Conservation (phyloP, 2,329 filamentous ascomycete species). For the Madurella fahalii region DNA sequence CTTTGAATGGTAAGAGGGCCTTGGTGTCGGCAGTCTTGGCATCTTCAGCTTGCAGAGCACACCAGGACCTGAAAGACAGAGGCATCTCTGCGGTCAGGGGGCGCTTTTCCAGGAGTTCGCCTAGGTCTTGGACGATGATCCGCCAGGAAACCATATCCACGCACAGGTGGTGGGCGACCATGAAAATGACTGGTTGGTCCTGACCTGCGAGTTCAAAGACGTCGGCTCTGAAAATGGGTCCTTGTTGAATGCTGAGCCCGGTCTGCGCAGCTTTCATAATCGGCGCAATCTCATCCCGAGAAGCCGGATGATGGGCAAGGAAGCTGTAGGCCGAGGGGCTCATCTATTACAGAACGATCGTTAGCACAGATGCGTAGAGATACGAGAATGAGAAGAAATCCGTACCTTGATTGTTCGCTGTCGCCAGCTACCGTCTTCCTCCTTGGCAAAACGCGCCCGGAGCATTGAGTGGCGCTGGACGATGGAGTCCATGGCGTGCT, state of each 20-base stretch:
- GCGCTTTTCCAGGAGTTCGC: conserved; percentile 18
- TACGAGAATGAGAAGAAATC: background rate
- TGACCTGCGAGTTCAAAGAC: conserved; percentile 13
- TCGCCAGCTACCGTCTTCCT: conserved; percentile 16
- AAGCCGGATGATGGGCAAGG: conserved; percentile 11
- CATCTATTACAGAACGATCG: conserved; percentile 11
- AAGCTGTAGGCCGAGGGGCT: conserved; percentile 10
- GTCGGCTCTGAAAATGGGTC: conserved; percentile 23
- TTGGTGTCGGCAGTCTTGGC: conserved; percentile 6
- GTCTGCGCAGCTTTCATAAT: conserved; percentile 14
- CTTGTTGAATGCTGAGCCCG: conserved; percentile 18
- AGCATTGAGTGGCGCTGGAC: conserved; percentile 26
- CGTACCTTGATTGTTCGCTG: conserved; percentile 19
- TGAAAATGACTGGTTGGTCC: conserved; percentile 12
- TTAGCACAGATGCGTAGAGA: background rate
- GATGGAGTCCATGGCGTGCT: conserved; percentile 17
- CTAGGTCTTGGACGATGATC: conserved; percentile 22
- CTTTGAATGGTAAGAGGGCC: conserved; percentile 19
- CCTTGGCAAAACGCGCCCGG: conserved; percentile 17
- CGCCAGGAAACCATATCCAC: conserved; percentile 26
- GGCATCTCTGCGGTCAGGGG: conserved; percentile 10
- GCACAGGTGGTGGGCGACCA: conserved; percentile 24
- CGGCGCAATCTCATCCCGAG: conserved; percentile 8
- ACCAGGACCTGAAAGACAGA: conserved; percentile 20
- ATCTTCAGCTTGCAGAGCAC: conserved; percentile 13